Conservation (phyloP, 139 green algal genomes). For the Volvox africanus region DNA sequence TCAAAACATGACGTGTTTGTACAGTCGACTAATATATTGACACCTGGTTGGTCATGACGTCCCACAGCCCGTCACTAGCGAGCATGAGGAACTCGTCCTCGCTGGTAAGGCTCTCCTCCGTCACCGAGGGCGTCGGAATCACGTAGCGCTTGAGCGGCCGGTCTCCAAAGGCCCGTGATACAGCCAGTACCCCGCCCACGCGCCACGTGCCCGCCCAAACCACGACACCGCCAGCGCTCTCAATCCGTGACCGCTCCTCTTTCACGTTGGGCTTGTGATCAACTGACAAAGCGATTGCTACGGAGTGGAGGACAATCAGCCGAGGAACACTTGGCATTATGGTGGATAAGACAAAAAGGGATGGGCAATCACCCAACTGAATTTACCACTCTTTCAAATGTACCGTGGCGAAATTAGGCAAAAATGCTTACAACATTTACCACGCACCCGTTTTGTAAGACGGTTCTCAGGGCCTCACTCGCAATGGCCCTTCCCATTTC, state of each 20-base stretch:
- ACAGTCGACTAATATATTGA: too few species aligned
- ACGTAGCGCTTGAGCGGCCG: conserved; percentile 90
- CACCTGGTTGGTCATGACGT: conserved; percentile 88
- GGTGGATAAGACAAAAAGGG: too few species aligned
- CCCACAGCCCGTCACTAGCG: conserved; percentile 95
- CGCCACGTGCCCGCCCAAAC: conserved; percentile 96
- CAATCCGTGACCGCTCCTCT: conserved; percentile 93
- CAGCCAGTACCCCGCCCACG: conserved; percentile 95
- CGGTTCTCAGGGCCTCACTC: too few species aligned
- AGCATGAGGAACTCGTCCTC: conserved; percentile 88
- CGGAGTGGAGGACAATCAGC: too few species aligned
- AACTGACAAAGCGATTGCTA: conserved; percentile 50
- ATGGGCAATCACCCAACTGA: too few species aligned
- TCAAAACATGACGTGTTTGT: too few species aligned
- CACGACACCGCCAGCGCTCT: conserved; percentile 91
- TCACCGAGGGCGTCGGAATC: conserved; percentile 84
- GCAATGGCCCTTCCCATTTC: too few species aligned
- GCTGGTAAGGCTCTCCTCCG: conserved; percentile 74
- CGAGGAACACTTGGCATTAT: too few species aligned
- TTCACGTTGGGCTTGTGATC: conserved; percentile 97
- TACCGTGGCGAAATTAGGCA: too few species aligned
- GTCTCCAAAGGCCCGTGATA: conserved; percentile 96
- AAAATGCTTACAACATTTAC: too few species aligned
- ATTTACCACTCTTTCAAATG: too few species aligned
- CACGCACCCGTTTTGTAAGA: too few species aligned